These are phyloP conservation scores for Elsinoe perseae DNA, from an alignment of 2,329 filamentous ascomycete genomes.

Conservation along the genomic window DNA sequence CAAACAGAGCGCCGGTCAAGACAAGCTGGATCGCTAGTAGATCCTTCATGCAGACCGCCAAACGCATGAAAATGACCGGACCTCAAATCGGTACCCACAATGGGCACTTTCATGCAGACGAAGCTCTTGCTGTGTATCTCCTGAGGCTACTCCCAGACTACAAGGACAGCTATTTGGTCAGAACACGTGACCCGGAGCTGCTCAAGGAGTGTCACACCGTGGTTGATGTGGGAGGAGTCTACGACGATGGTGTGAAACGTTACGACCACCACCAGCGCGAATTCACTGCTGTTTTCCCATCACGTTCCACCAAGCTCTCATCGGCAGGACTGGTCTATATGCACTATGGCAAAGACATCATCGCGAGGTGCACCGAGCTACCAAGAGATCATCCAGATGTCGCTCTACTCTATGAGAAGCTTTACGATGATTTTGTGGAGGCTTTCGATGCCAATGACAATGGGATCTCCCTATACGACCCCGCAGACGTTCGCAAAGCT, in stretches of 20 bases:
- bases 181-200: slow-evolving; percentile 73
- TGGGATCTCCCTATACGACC: slow-evolving; percentile 76
- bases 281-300: slow-evolving; percentile 79
- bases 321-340: slow-evolving; percentile 91
- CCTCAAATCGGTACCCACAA: slow-evolving; percentile 84
- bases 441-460: slow-evolving; percentile 98
- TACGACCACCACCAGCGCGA: slow-evolving; percentile 97
- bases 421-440: slow-evolving; percentile 91
- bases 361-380: slow-evolving; percentile 58
- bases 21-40: neutral
- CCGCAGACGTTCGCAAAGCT: slow-evolving; percentile 57
- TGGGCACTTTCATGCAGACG: slow-evolving; percentile 98
- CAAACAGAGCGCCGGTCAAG: slow-evolving; percentile 1
- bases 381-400: slow-evolving; percentile 59
- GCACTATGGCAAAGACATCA: slow-evolving; percentile 83
- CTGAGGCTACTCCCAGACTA: slow-evolving; percentile 83
- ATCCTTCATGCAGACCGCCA: slow-evolving; percentile 49
- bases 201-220: slow-evolving; percentile 85
- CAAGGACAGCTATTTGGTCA: slow-evolving; percentile 62
- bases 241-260: slow-evolving; percentile 66
- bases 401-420: slow-evolving; percentile 69
- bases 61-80: slow-evolving; percentile 71
- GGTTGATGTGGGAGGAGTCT: slow-evolving; percentile 94
- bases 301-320: slow-evolving; percentile 77
- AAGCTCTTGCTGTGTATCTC: slow-evolving; percentile 93